Conservation (phyloP, 345 rosid genomes). For the Lumnitzera racemosa region DNA sequence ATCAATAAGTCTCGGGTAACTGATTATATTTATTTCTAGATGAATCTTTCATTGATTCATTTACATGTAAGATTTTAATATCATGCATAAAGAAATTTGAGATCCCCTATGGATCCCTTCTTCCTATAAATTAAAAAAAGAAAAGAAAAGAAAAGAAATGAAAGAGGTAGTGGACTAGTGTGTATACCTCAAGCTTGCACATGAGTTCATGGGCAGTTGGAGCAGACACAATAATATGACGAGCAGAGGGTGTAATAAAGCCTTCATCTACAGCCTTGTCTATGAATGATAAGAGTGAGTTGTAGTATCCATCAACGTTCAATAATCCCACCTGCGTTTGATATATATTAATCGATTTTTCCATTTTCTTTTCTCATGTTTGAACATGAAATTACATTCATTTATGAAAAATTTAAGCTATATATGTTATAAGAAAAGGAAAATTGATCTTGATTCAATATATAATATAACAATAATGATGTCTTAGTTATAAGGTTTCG, state of each 20-base stretch:
- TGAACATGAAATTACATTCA: background rate
- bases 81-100: no score
- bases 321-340: conserved; percentile 52
- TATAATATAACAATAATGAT: no score
- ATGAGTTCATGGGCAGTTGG: conserved; percentile 64
- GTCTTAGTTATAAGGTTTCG: no score
- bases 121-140: background rate
- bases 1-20: background rate
- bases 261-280: conserved; percentile 88
- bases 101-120: background rate
- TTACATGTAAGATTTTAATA: no score
- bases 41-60: no score
- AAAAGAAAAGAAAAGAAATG: background rate
- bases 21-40: no score
- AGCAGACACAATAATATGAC: conserved; percentile 68
- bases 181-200: conserved; percentile 59
- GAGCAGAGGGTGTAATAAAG: conserved; percentile 61
- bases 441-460: no score
- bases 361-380: background rate
- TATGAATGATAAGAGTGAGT: conserved; percentile 59
- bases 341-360: background rate
- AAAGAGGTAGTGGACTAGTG: background rate
- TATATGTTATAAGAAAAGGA: no score
- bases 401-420: background rate
- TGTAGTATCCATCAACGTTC: conserved; percentile 74